phyloP scores from a whole-genome alignment of 306 rosid species.

The Pueraria montana region DNA sequence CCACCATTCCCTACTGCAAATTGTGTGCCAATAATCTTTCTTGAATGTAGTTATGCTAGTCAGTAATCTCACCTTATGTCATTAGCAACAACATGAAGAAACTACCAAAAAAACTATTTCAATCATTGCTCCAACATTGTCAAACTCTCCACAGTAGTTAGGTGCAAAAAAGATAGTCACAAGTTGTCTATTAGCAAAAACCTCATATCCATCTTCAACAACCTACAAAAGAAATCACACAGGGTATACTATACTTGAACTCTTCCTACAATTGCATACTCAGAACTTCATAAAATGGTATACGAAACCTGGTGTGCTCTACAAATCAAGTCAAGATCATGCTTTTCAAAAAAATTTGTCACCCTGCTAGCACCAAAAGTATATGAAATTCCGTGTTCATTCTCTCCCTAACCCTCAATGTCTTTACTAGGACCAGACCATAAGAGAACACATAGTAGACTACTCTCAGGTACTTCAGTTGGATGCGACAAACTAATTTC shows the following conservation, averaged over 20 bases:
- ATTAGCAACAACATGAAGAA: not conserved
- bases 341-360: slow-evolving; percentile 43
- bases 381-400: slow-evolving; percentile 54
- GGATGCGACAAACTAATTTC: slow-evolving; percentile 44
- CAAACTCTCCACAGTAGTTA: slow-evolving; percentile 57
- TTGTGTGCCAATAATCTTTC: not conserved
- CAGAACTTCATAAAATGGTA: not conserved
- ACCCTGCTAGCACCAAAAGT: slow-evolving; percentile 55
- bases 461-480: slow-evolving; percentile 49
- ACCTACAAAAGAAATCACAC: slow-evolving; percentile 51
- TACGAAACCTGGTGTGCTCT: slow-evolving; percentile 58
- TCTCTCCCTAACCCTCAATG: slow-evolving; percentile 50
- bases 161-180: slow-evolving; percentile 63
- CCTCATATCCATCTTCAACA: slow-evolving; percentile 61
- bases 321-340: slow-evolving; percentile 57
- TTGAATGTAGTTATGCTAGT: slow-evolving; percentile 8
- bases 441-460: slow-evolving; percentile 51
- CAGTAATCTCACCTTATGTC: not conserved
- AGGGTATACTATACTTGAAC: not conserved
- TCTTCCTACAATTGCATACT: not conserved
- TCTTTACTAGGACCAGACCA: slow-evolving; percentile 57
- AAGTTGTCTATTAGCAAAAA: slow-evolving; percentile 61
- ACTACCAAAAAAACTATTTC: slow-evolving; percentile 7
- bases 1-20: slow-evolving; percentile 25
- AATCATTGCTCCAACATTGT: slow-evolving; percentile 59